Percentiles rank a stretch among this genome's conserved stretches.
Conservation (phyloP, 805 yeast species). For the Kodamaea fukazawae region DNA sequence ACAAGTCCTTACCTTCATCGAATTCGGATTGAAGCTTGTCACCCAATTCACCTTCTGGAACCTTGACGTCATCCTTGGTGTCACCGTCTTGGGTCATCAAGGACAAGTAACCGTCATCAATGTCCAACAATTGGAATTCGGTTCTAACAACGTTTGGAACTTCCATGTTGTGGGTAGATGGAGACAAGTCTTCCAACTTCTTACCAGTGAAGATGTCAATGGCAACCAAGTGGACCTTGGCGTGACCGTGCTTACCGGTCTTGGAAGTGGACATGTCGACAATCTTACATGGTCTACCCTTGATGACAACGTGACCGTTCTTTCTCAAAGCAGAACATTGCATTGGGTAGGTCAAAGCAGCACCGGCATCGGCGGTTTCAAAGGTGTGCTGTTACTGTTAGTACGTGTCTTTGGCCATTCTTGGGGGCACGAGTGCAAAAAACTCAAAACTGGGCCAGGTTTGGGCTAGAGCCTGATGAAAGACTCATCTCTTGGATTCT, state of each 20-base stretch:
- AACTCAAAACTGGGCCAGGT: no score
- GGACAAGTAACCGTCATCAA: slow-evolving; percentile 96
- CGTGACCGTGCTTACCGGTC: slow-evolving; percentile 99
- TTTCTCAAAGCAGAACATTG: slow-evolving; percentile 99
- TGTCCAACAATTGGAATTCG: slow-evolving; percentile 95
- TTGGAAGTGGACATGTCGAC: slow-evolving; percentile 99
- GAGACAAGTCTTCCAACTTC: slow-evolving; percentile 99
- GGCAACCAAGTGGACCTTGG: slow-evolving; percentile 99
- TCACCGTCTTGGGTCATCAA: slow-evolving; percentile 97
- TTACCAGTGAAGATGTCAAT: slow-evolving; percentile 98
- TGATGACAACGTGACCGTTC: slow-evolving; percentile 98
- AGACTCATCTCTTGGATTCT: no score
- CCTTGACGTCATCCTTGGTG: slow-evolving; percentile 98
- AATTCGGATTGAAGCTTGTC: slow-evolving; percentile 87
- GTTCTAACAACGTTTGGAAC: slow-evolving; percentile 96
- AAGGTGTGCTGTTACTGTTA: slow-evolving; percentile 70
- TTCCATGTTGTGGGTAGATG: slow-evolving; percentile 99
- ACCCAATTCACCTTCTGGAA: slow-evolving; percentile 98
- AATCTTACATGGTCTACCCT: slow-evolving; percentile 99
- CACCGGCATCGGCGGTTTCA: slow-evolving; percentile 98
- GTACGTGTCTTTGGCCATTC: slow-evolving; percentile 20
- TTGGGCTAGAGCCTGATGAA: no score
- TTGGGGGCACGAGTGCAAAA: neutral
- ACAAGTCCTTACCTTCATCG: slow-evolving; percentile 97
- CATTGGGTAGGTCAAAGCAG: slow-evolving; percentile 97